Evolutionary conservation across 352 stramenopile species (phyloP).

Genomic region (Pythium folliculosum): DNA sequence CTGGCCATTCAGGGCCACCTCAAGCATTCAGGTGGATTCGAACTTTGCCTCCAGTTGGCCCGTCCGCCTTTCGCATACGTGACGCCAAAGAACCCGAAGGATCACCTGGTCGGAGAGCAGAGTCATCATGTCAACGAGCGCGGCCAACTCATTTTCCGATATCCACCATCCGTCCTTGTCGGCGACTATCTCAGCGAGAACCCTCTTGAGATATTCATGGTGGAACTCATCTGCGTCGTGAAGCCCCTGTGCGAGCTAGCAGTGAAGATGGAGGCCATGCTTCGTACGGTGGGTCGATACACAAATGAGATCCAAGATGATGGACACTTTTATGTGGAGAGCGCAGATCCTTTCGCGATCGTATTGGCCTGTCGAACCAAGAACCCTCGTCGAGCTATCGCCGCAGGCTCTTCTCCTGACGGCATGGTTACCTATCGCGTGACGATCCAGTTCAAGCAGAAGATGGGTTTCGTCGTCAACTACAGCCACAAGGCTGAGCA

Average conservation of each 20-base stretch:
- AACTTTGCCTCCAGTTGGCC: constrained; percentile 72
- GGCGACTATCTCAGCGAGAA: constrained; percentile 82
- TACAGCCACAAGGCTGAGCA: constrained; percentile 88
- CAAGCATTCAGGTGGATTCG: constrained; percentile 74
- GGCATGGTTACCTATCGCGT: constrained; percentile 78
- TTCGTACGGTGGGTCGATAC: constrained; percentile 64
- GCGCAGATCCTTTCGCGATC: constrained; percentile 82
- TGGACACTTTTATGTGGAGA: constrained; percentile 84
- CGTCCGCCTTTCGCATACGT: constrained; percentile 73
- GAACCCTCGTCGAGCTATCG: constrained; percentile 73
- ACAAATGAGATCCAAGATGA: constrained; percentile 72
- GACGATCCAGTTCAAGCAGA: constrained; percentile 86
- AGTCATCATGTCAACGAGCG: constrained; percentile 75
- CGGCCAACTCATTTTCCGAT: constrained; percentile 83
- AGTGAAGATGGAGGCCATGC: constrained; percentile 79
- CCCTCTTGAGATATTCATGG: constrained; percentile 85
- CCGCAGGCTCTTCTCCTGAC: constrained; percentile 67
- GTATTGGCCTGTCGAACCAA: constrained; percentile 71
- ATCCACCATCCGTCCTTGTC: constrained; percentile 62
- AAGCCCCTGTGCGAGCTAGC: constrained; percentile 84
- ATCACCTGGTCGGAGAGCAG: constrained; percentile 59
- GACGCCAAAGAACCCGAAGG: constrained; percentile 53
- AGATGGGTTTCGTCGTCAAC: constrained; percentile 86
- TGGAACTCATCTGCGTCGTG: constrained; percentile 85
- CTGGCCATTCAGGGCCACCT: constrained; percentile 79